phyloP scores from a whole-genome alignment of 2,329 filamentous ascomycete species.

The Sphaerostilbella broomeana region DNA sequence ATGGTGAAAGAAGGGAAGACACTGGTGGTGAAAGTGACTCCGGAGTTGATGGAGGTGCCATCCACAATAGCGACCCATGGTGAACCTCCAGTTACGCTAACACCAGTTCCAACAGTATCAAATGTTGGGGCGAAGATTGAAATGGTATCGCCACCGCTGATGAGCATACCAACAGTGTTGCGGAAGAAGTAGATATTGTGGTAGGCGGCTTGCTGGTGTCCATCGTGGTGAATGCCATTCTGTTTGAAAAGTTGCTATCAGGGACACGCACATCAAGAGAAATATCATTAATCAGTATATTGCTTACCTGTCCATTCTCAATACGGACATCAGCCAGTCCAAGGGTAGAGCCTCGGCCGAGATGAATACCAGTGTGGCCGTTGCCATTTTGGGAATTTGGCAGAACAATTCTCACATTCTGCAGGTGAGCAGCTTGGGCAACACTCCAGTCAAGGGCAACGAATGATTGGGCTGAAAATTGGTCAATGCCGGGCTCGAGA shows the following conservation, averaged over 20 bases:
- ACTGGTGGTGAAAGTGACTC: conserved; percentile 32
- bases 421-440: conserved; percentile 36
- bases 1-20: conserved; percentile 36
- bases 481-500: too few relatives aligned
- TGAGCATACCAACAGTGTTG: conserved; percentile 31
- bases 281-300: background rate
- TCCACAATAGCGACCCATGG: conserved; percentile 38
- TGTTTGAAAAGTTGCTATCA: conserved; percentile 10
- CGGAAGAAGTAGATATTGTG: conserved; percentile 39
- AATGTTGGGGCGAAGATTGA: conserved; percentile 35
- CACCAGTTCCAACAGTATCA: conserved; percentile 31
- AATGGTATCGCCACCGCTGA: conserved; percentile 31
- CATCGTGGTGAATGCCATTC: conserved; percentile 37
- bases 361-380: conserved; percentile 36
- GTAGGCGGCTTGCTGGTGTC: conserved; percentile 38
- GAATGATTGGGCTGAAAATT: conserved; percentile 26
- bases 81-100: conserved; percentile 30
- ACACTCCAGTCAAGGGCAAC: conserved; percentile 39
- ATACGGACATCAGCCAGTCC: conserved; percentile 35
- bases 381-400: conserved; percentile 26
- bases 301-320: conserved; percentile 26
- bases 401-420: conserved; percentile 39
- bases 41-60: conserved; percentile 35
- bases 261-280: background rate
- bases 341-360: conserved; percentile 36